Percentiles rank a stretch among this genome's conserved stretches.
Conservation (phyloP, 768 basidiomycete genomes). For the Tricholoma terreum region DNA sequence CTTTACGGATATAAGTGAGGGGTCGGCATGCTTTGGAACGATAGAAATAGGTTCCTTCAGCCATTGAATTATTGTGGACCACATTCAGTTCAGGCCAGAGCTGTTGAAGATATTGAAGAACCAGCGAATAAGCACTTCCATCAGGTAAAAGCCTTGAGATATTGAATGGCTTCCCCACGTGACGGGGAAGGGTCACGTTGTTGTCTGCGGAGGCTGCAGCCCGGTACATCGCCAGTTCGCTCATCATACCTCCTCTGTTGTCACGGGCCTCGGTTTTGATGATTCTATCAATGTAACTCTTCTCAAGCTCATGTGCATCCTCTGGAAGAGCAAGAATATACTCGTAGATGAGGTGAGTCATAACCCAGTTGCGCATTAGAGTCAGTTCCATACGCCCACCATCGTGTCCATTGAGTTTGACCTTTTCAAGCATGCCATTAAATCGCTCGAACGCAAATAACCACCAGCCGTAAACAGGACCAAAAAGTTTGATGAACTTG, state of each 20-base stretch:
- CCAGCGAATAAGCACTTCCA: background rate
- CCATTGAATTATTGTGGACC: background rate
- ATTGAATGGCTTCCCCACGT: slow-evolving; percentile 1
- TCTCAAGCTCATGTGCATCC: slow-evolving; percentile 6
- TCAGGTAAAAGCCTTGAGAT: slow-evolving; percentile 1
- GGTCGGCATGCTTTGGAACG: background rate
- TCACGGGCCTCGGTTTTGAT: slow-evolving; percentile 10
- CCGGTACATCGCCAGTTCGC: slow-evolving; percentile 17
- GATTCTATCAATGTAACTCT: slow-evolving; percentile 8
- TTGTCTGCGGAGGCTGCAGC: slow-evolving; percentile 13
- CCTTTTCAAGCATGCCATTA: slow-evolving; percentile 31
- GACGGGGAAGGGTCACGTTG: slow-evolving; percentile 1
- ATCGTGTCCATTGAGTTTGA: slow-evolving; percentile 29
- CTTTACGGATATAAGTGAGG: background rate
- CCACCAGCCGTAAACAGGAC: slow-evolving; percentile 34
- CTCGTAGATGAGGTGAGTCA: slow-evolving; percentile 24
- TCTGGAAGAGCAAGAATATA: slow-evolving; percentile 13
- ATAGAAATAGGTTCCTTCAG: background rate
- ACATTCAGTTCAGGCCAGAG: background rate
- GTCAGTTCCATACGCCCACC: slow-evolving; percentile 29
- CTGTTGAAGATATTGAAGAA: background rate
- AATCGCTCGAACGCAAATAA: slow-evolving; percentile 33
- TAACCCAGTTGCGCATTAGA: slow-evolving; percentile 26
- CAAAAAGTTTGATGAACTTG: too few species aligned
- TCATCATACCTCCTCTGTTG: slow-evolving; percentile 18